Percentiles rank a stretch among this genome's conserved stretches.
Conservation (phyloP, 2,329 filamentous ascomycete species). For the Beauveria medogensis region DNA sequence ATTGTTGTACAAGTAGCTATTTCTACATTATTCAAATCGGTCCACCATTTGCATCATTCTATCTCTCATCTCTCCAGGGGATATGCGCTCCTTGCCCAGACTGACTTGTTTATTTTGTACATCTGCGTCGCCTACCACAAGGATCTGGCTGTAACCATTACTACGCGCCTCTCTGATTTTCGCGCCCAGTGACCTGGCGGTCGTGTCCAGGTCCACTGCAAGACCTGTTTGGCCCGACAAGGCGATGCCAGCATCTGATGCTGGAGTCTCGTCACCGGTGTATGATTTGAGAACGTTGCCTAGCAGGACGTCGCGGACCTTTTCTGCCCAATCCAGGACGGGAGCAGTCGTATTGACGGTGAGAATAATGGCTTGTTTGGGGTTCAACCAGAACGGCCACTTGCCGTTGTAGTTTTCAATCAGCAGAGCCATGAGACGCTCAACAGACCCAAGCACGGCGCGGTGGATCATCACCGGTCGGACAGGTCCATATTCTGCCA, state of each 20-base stretch:
- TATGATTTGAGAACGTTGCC: constrained; percentile 31
- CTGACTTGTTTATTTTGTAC: constrained; percentile 49
- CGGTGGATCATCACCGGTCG: constrained; percentile 75
- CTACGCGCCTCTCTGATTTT: constrained; percentile 66
- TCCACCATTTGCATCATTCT: constrained; percentile 39
- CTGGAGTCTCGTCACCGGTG: constrained; percentile 27
- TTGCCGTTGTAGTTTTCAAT: constrained; percentile 75
- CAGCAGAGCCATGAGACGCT: constrained; percentile 75
- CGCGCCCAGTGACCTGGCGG: constrained; percentile 51
- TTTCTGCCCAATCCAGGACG: constrained; percentile 42
- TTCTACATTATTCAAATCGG: constrained; percentile 35
- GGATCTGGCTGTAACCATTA: constrained; percentile 65
- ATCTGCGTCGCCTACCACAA: constrained; percentile 63
- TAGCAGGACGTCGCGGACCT: constrained; percentile 41
- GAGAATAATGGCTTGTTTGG: constrained; percentile 66
- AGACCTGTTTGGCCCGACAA: constrained; percentile 51
- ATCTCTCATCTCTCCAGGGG: constrained; percentile 35
- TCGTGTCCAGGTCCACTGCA: constrained; percentile 62
- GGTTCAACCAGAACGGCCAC: constrained; percentile 86
- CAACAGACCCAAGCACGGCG: constrained; percentile 75
- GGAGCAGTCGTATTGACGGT: constrained; percentile 57
- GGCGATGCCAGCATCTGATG: constrained; percentile 24
- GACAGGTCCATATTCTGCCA: constrained; percentile 49
- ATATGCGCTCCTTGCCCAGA: constrained; percentile 32
- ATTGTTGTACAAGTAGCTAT: not conserved